Conservation (phyloP, 2,329 filamentous ascomycete genomes). For the Trichoderma sp. region DNA sequence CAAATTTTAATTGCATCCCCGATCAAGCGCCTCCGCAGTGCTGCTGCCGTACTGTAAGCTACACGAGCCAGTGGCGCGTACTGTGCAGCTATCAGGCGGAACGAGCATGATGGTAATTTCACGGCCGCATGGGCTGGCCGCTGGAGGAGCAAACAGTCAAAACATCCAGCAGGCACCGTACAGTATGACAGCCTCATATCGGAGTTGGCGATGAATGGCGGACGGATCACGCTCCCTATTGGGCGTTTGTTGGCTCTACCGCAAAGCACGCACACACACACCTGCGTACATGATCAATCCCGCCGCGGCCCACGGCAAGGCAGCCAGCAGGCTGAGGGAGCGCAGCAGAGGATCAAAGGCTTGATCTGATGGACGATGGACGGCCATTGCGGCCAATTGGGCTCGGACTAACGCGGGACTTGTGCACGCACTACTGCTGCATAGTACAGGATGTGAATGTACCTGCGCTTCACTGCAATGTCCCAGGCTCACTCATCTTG, state of each 20-base stretch:
- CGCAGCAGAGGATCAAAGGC: not conserved
- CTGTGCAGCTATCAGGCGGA: constrained; percentile 4
- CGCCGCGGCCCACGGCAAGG: not conserved
- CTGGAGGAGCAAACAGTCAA: not conserved
- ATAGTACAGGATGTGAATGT: too few species aligned
- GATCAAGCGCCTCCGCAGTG: constrained; percentile 1
- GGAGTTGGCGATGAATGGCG: not conserved
- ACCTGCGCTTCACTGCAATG: constrained; percentile 6
- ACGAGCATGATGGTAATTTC: constrained; percentile 14
- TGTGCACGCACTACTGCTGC: constrained; percentile 7
- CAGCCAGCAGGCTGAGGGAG: not conserved
- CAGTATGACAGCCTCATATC: not conserved
- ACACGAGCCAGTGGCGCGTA: constrained; percentile 14
- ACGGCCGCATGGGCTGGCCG: constrained; percentile 2
- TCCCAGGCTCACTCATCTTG: not conserved
- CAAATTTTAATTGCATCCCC: constrained; percentile 18
- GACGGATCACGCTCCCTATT: not conserved
- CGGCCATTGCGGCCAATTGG: not conserved
- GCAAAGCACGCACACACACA: not conserved
- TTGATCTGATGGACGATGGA: not conserved
- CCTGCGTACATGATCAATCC: not conserved
- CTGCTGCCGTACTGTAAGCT: not conserved
- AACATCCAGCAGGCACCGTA: not conserved
- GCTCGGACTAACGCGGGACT: not conserved
- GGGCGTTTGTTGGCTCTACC: not conserved